These are phyloP conservation scores for Xylaria hypoxylon DNA, from an alignment of 2,329 filamentous ascomycete genomes.

Conservation along the genomic window DNA sequence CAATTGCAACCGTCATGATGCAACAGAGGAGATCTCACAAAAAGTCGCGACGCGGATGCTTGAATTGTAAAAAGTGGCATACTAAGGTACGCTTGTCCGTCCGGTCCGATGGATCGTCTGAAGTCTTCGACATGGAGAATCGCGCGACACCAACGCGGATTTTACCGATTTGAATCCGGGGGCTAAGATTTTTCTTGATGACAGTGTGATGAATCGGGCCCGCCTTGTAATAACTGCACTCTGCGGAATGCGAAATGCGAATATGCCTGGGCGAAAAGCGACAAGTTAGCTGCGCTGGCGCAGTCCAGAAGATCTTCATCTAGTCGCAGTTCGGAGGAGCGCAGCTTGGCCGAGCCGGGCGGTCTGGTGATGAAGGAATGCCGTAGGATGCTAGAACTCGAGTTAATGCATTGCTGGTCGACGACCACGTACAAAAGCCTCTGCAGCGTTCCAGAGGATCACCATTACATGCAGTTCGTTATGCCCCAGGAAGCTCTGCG, in stretches of 20 bases:
- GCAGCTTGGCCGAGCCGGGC: constrained; percentile 23
- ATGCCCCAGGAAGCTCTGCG: constrained; percentile 53
- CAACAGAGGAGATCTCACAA: constrained; percentile 51
- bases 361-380: constrained; percentile 34
- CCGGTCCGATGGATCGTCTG: not conserved
- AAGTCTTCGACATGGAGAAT: constrained; percentile 1
- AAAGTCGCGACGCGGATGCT: constrained; percentile 52
- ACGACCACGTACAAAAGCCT: constrained; percentile 58
- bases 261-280: constrained; percentile 42
- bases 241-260: constrained; percentile 48
- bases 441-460: constrained; percentile 54
- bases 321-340: constrained; percentile 16
- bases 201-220: constrained; percentile 47
- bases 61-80: constrained; percentile 52
- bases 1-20: constrained; percentile 38
- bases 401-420: constrained; percentile 65
- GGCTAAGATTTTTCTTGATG: constrained; percentile 29
- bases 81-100: constrained; percentile 47
- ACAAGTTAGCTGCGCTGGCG: constrained; percentile 10
- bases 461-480: constrained; percentile 51
- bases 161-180: constrained; percentile 15
- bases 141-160: constrained; percentile 9
- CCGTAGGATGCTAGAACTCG: constrained; percentile 56
- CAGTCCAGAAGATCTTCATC: constrained; percentile 27
- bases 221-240: constrained; percentile 48